Evolutionary conservation across 2,329 filamentous ascomycete species (phyloP).

Genomic region (Kalmusia sp.): DNA sequence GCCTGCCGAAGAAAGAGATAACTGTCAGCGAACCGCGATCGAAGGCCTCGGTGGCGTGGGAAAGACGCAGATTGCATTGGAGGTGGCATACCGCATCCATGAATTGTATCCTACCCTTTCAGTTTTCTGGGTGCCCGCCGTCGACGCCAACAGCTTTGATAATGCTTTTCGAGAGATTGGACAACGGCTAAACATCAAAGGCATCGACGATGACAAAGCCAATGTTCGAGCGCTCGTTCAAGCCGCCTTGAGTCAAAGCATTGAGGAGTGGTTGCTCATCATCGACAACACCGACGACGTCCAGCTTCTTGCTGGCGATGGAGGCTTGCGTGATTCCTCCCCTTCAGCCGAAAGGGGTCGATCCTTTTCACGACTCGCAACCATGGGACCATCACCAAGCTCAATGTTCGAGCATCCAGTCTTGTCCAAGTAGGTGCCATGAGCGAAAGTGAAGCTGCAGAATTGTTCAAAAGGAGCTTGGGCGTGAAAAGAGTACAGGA

Average conservation of each 20-base stretch:
- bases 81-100: slow-evolving; percentile 47
- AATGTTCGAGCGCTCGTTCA: slow-evolving; percentile 13
- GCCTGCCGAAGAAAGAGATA: neutral
- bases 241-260: neutral
- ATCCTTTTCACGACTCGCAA: neutral
- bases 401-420: neutral
- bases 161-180: slow-evolving; percentile 31
- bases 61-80: slow-evolving; percentile 24
- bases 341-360: neutral
- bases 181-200: slow-evolving; percentile 28
- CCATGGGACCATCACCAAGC: no score
- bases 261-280: neutral
- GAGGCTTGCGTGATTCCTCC: neutral
- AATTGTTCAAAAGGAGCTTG: neutral
- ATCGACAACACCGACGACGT: neutral
- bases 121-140: slow-evolving; percentile 53
- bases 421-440: neutral
- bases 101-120: slow-evolving; percentile 41
- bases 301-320: neutral
- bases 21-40: neutral
- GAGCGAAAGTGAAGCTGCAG: neutral
- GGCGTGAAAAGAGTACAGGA: neutral
- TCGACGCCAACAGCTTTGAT: slow-evolving; percentile 46
- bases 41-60: slow-evolving; percentile 5
- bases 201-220: slow-evolving; percentile 15